Base-by-base conservation (phyloP, 257 asterid species). In the Petrea volubilis region DNA sequence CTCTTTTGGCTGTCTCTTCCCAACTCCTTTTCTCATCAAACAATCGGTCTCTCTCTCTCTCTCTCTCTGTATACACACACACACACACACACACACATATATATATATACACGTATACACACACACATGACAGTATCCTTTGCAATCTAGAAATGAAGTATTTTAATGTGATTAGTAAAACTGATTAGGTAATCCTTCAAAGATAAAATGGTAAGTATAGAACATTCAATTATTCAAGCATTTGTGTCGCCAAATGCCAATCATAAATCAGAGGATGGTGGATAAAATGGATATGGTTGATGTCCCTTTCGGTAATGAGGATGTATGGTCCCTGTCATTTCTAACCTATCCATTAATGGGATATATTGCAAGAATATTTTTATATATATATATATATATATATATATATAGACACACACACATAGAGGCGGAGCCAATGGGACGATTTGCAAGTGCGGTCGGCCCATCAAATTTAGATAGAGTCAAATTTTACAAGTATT, bases 211-310 rank as follows among this genome's bases (percentile, higher is more conserved):
- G 8, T 41, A 55, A 15, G 2, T 50, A 6, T 20, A 6, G 3
- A n/a, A n/a, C n/a, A n/a, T n/a, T n/a, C n/a, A n/a, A n/a, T n/a
- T n/a, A n/a, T n/a, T n/a, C n/a, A n/a, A n/a, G n/a, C n/a, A 33
- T 33, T 33, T 7, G 0, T 51, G 7, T 5, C 5, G 0, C 14
- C 5, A 2, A 25, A 4, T 7, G 38, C 47, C 60, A 51, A 40
- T 40, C 5, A 49, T 40, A 33, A 11, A 51, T 50, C 29, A 46
- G 34, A 59, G 1, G 17, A 7, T 8, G 41, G 24, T 76, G 56
- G 72, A 56, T 55, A 55, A 66, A 31, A n/a, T 8, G 72, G 82
- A 77, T 77, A 77, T 31, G 78, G 24, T 51, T 67, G 74, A 78
- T 28, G 75, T 78, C 78, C 6, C 72, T 60, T 24, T 78, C 82